A percentile compares a stretch with the other conserved stretches of the same genome.
These are phyloP conservation scores for Amoebophrya sp. DNA, from an alignment of 169 alveolate genomes.

Conservation along the genomic window DNA sequence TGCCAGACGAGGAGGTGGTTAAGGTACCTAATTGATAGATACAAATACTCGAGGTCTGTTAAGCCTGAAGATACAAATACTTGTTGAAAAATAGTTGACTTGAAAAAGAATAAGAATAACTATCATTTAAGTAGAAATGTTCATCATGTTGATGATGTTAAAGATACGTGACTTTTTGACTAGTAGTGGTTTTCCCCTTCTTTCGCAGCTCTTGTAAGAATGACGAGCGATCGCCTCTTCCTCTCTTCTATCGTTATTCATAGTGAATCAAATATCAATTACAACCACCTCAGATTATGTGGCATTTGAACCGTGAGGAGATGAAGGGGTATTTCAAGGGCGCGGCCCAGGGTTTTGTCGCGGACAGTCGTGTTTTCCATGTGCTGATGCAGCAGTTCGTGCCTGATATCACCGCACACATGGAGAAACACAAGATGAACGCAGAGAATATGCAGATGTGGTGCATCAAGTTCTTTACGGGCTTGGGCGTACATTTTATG, in stretches of 20 bases:
- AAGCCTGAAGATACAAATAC: too few relatives aligned
- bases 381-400: neutral
- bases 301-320: neutral
- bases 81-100: too few relatives aligned
- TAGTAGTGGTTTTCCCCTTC: neutral
- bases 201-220: too few relatives aligned
- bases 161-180: too few relatives aligned
- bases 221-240: too few relatives aligned
- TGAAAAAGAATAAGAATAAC: too few relatives aligned
- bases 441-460: slow-evolving; percentile 6
- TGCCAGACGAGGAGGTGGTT: neutral
- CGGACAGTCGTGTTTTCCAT: neutral
- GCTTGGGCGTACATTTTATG: slow-evolving; percentile 1
- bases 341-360: slow-evolving; percentile 4
- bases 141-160: too few relatives aligned
- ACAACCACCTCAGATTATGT: neutral
- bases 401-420: neutral
- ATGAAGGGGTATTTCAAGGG: neutral
- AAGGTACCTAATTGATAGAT: too few relatives aligned
- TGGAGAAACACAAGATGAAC: neutral
- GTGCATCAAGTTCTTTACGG: slow-evolving; percentile 14
- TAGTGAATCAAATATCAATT: too few relatives aligned
- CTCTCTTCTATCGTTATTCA: too few relatives aligned
- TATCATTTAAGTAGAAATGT: too few relatives aligned
- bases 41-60: too few relatives aligned